These are phyloP conservation scores for Linum tenue DNA, from an alignment of 345 rosid species.

Conservation along the genomic window DNA sequence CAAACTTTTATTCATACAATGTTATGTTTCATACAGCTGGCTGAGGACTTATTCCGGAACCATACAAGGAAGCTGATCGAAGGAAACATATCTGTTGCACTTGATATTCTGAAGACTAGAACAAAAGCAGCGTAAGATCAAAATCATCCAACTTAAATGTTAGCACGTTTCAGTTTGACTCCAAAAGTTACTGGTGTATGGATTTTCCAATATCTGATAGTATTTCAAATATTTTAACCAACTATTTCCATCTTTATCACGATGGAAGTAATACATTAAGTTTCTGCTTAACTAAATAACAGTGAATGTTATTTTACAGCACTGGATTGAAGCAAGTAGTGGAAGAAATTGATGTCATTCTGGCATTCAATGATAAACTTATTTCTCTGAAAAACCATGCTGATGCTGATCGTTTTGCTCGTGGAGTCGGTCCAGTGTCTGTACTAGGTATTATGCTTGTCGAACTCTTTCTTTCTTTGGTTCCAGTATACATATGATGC, in stretches of 20 bases:
- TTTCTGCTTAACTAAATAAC: neutral
- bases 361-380: constrained; percentile 67
- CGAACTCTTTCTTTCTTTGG: constrained; percentile 10
- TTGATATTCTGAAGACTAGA: constrained; percentile 62
- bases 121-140: constrained; percentile 58
- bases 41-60: constrained; percentile 72
- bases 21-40: constrained; percentile 48
- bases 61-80: constrained; percentile 53
- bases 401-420: constrained; percentile 61
- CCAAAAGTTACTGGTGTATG: neutral
- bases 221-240: too few species aligned
- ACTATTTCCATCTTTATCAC: too few species aligned
- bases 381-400: constrained; percentile 54
- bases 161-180: neutral
- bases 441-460: constrained; percentile 47
- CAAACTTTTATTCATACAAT: constrained; percentile 1
- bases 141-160: constrained; percentile 1
- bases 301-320: constrained; percentile 30
- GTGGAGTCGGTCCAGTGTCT: constrained; percentile 78
- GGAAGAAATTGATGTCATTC: constrained; percentile 64
- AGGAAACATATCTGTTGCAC: constrained; percentile 60
- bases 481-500: constrained; percentile 5
- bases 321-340: constrained; percentile 52
- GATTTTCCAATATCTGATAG: neutral
- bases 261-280: neutral